Evolutionary conservation across 495 filamentous ascomycete genomes (phyloP).

Genomic region (Thermochaetoides thermophila): DNA sequence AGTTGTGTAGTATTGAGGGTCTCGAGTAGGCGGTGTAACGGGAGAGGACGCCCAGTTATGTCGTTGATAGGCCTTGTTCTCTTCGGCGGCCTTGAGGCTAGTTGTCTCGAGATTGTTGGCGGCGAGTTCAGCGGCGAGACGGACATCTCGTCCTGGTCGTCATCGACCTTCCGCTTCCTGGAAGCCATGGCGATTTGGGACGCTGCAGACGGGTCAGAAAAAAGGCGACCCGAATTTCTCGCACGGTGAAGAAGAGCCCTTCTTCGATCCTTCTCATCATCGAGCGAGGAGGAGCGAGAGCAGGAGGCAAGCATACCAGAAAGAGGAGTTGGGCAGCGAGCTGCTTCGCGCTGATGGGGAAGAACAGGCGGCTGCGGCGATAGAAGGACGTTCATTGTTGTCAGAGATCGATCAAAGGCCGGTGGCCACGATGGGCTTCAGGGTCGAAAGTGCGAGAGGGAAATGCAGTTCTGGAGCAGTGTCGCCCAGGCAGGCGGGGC

Average conservation of each 20-base stretch:
- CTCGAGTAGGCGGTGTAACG: conserved; percentile 74
- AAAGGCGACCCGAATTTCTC: conserved; percentile 2
- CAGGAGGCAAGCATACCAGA: conserved; percentile 41
- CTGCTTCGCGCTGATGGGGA: conserved; percentile 59
- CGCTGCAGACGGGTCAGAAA: conserved; percentile 28
- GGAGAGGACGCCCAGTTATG: conserved; percentile 60
- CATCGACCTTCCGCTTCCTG: conserved; percentile 82
- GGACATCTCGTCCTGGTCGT: conserved; percentile 80
- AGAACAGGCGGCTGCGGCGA: conserved; percentile 50
- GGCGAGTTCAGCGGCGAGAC: conserved; percentile 71
- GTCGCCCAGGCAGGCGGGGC: conserved; percentile 2
- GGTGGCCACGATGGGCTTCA: conserved; percentile 3
- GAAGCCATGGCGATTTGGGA: conserved; percentile 37
- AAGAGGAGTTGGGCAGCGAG: conserved; percentile 54
- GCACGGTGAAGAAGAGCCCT: conserved; percentile 1
- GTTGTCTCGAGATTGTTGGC: conserved; percentile 45
- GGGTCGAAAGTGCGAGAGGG: too few relatives aligned
- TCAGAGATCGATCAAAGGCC: conserved; percentile 1
- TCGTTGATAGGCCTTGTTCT: conserved; percentile 45
- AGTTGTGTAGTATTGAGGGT: conserved; percentile 75
- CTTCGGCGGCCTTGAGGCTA: conserved; percentile 49
- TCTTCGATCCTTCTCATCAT: conserved; percentile 2
- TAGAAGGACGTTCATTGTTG: conserved; percentile 36
- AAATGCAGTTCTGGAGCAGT: conserved; percentile 3
- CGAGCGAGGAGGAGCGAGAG: not conserved